phyloP scores from a whole-genome alignment of 2,329 filamentous ascomycete genomes.

The Endocalyx cinctus region DNA sequence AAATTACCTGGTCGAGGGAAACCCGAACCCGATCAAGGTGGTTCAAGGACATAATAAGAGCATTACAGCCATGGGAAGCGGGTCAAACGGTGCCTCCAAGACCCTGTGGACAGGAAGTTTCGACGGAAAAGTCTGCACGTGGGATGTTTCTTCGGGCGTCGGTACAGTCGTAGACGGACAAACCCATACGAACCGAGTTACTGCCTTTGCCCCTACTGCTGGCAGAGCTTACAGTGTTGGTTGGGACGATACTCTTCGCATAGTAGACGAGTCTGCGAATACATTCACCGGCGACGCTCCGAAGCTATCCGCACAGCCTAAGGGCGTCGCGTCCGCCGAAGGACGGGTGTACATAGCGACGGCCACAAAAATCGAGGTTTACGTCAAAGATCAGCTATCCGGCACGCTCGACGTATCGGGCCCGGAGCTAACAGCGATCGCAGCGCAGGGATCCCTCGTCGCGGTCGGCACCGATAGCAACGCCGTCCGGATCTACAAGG shows the following conservation, averaged over 20 bases:
- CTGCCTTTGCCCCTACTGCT: conserved; percentile 61
- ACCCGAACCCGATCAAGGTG: conserved; percentile 61
- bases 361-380: conserved; percentile 51
- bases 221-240: conserved; percentile 77
- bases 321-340: conserved; percentile 27
- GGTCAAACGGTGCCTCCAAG: conserved; percentile 49
- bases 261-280: conserved; percentile 67
- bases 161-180: conserved; percentile 73
- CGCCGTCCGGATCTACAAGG: conserved; percentile 68
- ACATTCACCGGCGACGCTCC: conserved; percentile 67
- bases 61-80: conserved; percentile 70
- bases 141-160: conserved; percentile 69
- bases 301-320: conserved; percentile 76
- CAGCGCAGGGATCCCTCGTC: conserved; percentile 61
- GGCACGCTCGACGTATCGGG: conserved; percentile 57
- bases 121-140: conserved; percentile 80
- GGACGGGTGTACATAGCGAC: conserved; percentile 46
- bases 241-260: conserved; percentile 90
- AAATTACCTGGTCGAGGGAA: conserved; percentile 77
- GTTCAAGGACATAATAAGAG: conserved; percentile 88
- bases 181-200: conserved; percentile 79
- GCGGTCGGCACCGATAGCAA: conserved; percentile 75
- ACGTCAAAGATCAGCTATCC: conserved; percentile 56
- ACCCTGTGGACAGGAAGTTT: conserved; percentile 87
- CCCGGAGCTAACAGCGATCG: conserved; percentile 62